Conservation (phyloP, 148 eudicot genomes). For the Diospyros lotus region DNA sequence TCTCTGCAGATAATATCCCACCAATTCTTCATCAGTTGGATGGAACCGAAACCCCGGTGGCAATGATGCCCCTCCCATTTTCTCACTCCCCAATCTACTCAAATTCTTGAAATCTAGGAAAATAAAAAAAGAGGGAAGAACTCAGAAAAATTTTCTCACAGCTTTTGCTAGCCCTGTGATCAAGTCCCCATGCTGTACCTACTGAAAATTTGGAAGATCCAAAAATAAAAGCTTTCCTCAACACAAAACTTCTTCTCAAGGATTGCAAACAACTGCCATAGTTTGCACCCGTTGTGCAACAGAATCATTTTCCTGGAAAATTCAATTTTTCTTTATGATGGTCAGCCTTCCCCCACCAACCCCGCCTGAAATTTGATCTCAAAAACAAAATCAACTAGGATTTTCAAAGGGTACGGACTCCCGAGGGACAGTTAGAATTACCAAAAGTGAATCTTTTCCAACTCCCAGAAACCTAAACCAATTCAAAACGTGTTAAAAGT, state of each 20-base stretch:
- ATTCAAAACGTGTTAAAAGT: slow-evolving; percentile 2
- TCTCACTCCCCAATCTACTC: slow-evolving; percentile 12
- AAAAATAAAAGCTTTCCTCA: slow-evolving; percentile 70
- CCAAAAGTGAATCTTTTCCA: slow-evolving; percentile 20
- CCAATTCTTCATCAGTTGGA: slow-evolving; percentile 74
- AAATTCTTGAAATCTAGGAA: slow-evolving; percentile 17
- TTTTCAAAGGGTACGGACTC: slow-evolving; percentile 7
- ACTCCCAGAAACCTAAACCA: slow-evolving; percentile 19
- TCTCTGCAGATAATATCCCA: slow-evolving; percentile 72
- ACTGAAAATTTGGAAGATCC: slow-evolving; percentile 74
- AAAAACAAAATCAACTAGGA: slow-evolving; percentile 8
- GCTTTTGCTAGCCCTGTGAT: background rate
- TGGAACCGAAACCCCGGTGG: slow-evolving; percentile 91
- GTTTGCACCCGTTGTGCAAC: slow-evolving; percentile 46
- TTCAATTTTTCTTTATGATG: slow-evolving; percentile 18
- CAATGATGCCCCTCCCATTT: slow-evolving; percentile 56
- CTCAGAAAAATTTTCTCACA: background rate
- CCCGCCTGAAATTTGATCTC: slow-evolving; percentile 19
- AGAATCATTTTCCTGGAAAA: slow-evolving; percentile 40
- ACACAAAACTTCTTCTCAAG: slow-evolving; percentile 62
- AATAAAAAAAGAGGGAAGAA: slow-evolving; percentile 1
- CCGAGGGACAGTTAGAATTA: slow-evolving; percentile 20
- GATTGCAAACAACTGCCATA: slow-evolving; percentile 46
- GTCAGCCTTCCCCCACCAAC: slow-evolving; percentile 27
- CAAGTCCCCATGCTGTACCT: slow-evolving; percentile 57